phyloP scores from a whole-genome alignment of 176 grass and related monocot species.

The Areca catechu region DNA sequence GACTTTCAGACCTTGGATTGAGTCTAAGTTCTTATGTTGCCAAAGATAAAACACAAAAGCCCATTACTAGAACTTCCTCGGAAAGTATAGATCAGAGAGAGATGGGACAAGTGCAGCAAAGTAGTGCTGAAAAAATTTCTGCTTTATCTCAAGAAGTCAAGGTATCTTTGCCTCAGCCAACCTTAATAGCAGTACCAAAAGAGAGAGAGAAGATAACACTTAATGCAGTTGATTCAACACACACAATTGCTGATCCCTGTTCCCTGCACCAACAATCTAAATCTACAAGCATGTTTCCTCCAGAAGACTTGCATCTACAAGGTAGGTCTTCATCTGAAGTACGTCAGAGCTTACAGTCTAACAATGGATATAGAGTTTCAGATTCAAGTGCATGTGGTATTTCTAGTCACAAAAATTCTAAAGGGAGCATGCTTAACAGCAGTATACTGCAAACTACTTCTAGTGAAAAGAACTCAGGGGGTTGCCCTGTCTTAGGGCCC shows the following conservation, averaged over 20 bases:
- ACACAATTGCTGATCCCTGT: slow-evolving; percentile 3
- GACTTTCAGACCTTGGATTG: slow-evolving; percentile 64
- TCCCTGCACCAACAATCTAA: slow-evolving; percentile 23
- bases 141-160: slow-evolving; percentile 38
- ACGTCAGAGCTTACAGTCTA: not conserved
- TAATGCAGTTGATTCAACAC: slow-evolving; percentile 1
- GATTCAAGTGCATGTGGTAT: slow-evolving; percentile 11
- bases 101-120: slow-evolving; percentile 12
- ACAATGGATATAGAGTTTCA: slow-evolving; percentile 12
- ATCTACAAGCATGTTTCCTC: slow-evolving; percentile 19
- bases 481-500: too few relatives aligned
- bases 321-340: not conserved
- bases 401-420: slow-evolving; percentile 26
- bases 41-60: slow-evolving; percentile 46
- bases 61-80: not conserved
- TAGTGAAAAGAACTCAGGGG: not conserved
- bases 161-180: slow-evolving; percentile 27
- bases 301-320: slow-evolving; percentile 7
- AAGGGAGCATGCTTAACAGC: slow-evolving; percentile 12
- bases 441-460: not conserved
- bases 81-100: slow-evolving; percentile 23
- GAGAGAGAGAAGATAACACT: slow-evolving; percentile 27
- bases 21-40: slow-evolving; percentile 60
- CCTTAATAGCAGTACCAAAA: slow-evolving; percentile 19
- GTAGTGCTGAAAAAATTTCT: slow-evolving; percentile 22